Evolutionary conservation across 805 yeast species (phyloP).

Genomic region (Saccharomycopsis babjevae): DNA sequence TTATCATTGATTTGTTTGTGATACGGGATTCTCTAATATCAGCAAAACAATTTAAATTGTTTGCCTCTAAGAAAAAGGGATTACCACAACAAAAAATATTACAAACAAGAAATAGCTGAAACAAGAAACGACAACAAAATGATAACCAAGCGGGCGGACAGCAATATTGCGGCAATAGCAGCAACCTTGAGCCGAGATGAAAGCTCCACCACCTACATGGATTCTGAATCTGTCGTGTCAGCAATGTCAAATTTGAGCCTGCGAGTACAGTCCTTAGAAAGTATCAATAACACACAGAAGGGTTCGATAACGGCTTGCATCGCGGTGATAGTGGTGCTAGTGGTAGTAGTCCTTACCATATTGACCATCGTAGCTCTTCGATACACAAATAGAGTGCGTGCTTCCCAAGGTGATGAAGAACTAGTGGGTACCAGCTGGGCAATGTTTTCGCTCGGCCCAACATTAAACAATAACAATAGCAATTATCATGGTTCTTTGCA

Average conservation of each 20-base stretch:
- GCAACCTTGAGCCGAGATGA: background rate
- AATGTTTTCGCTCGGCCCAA: slow-evolving; percentile 13
- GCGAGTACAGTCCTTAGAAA: background rate
- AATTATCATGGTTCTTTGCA: background rate
- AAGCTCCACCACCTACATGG: background rate
- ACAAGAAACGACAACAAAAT: background rate
- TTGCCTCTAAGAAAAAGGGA: too few relatives aligned
- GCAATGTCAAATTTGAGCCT: slow-evolving; percentile 3
- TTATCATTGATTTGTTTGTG: too few relatives aligned
- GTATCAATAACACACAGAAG: background rate
- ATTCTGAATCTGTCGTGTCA: background rate
- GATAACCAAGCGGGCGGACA: background rate
- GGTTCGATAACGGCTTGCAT: slow-evolving; percentile 3
- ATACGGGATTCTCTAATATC: too few relatives aligned
- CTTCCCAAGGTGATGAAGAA: slow-evolving; percentile 1
- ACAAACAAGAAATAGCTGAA: background rate
- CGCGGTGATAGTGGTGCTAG: slow-evolving; percentile 2
- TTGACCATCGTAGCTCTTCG: background rate
- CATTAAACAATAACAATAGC: background rate
- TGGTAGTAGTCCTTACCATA: background rate
- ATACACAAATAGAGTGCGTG: slow-evolving; percentile 6
- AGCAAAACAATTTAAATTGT: too few relatives aligned
- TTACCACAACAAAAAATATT: too few relatives aligned
- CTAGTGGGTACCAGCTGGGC: slow-evolving; percentile 9
- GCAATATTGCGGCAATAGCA: background rate